A percentile compares a stretch with the other conserved stretches of the same genome.
Evolutionary conservation across 1,284 basidiomycete species (phyloP).

Genomic region (Serendipita sp.): DNA sequence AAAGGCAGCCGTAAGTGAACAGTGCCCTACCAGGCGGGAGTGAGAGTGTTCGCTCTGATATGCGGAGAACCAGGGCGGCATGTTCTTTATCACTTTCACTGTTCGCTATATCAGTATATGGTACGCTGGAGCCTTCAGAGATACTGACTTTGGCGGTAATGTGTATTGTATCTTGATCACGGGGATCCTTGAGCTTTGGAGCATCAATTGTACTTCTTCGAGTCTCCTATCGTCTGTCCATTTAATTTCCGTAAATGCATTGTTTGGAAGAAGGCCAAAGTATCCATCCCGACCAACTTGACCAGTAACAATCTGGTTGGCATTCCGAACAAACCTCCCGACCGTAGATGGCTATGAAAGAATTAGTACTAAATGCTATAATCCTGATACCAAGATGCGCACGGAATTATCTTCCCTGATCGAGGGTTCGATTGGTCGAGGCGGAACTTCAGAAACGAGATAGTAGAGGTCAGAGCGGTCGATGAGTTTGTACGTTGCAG

Average conservation of each 20-base stretch:
- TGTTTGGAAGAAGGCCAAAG: slow-evolving; percentile 37
- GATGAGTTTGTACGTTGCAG: slow-evolving; percentile 59
- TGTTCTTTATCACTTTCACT: slow-evolving; percentile 79
- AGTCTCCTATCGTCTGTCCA: slow-evolving; percentile 77
- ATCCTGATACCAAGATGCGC: neutral
- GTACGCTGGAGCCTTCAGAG: neutral
- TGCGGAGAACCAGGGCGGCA: slow-evolving; percentile 59
- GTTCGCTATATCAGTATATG: slow-evolving; percentile 8
- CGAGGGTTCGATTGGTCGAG: slow-evolving; percentile 34
- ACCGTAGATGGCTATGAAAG: slow-evolving; percentile 25
- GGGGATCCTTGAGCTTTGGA: slow-evolving; percentile 61
- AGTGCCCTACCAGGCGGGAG: slow-evolving; percentile 77
- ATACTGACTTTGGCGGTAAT: slow-evolving; percentile 52
- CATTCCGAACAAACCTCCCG: slow-evolving; percentile 23
- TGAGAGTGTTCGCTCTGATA: slow-evolving; percentile 74
- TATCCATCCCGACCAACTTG: slow-evolving; percentile 37
- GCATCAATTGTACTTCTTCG: slow-evolving; percentile 76
- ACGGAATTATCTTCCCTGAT: slow-evolving; percentile 34
- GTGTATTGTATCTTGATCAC: slow-evolving; percentile 55
- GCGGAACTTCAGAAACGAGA: slow-evolving; percentile 23
- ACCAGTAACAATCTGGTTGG: slow-evolving; percentile 29
- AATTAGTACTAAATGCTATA: slow-evolving; percentile 17
- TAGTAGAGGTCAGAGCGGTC: slow-evolving; percentile 61
- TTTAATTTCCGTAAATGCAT: slow-evolving; percentile 66
- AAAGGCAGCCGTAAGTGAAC: slow-evolving; percentile 69